Percentiles rank a stretch among this genome's conserved stretches.
Conservation (phyloP, 352 stramenopile genomes). For the Globisporangium echinulatum region DNA sequence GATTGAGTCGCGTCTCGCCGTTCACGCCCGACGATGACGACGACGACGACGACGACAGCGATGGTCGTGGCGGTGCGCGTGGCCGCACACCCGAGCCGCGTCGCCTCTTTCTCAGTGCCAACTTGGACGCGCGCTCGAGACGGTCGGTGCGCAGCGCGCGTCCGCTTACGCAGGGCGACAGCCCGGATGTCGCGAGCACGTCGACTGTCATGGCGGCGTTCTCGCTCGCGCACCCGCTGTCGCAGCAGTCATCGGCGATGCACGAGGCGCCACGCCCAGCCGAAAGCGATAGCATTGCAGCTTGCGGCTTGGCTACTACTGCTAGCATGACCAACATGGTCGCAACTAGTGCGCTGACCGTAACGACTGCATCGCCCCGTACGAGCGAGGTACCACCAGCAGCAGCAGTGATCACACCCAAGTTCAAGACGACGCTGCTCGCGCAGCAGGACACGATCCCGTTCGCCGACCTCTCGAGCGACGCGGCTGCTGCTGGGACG, state of each 20-base stretch:
- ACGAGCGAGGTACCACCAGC: background rate
- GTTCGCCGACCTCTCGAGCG: constrained; percentile 5
- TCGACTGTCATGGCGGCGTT: background rate
- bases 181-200: background rate
- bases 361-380: background rate
- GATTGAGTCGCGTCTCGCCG: constrained; percentile 14
- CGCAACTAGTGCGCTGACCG: background rate
- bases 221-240: background rate
- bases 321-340: background rate
- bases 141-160: background rate
- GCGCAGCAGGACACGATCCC: background rate
- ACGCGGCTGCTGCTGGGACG: background rate
- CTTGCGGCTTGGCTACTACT: background rate
- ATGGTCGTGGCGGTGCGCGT: background rate
- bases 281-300: background rate
- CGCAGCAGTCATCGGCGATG: background rate
- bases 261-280: background rate
- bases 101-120: constrained; percentile 11
- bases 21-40: constrained; percentile 4
- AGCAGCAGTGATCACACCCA: background rate
- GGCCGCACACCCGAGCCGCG: background rate
- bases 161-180: constrained; percentile 5
- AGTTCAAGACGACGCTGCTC: background rate
- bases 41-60: constrained; percentile 1
- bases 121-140: constrained; percentile 4